phyloP scores from a whole-genome alignment of 257 asterid species.

The Rehmannia glutinosa region DNA sequence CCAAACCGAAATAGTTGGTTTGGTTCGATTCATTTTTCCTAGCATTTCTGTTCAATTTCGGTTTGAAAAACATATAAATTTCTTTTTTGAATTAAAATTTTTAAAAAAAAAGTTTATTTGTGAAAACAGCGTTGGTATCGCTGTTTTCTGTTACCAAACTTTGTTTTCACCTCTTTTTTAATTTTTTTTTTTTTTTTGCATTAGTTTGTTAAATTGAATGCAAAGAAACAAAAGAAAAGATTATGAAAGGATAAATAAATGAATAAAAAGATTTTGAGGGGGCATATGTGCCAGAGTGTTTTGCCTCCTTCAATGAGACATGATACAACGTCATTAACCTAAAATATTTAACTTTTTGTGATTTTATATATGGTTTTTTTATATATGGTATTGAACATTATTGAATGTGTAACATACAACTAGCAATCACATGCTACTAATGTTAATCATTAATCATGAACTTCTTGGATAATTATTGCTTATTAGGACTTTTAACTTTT shows the following conservation, averaged over 20 bases:
- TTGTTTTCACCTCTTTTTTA: too few species aligned
- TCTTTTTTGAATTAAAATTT: too few species aligned
- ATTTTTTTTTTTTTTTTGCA: background rate
- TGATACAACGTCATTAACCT: background rate
- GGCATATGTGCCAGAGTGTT: background rate
- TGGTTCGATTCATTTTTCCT: too few species aligned
- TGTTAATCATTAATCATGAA: background rate
- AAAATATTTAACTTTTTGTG: background rate
- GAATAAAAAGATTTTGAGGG: background rate
- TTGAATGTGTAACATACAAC: background rate
- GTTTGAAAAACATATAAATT: too few species aligned
- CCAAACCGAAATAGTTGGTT: too few species aligned
- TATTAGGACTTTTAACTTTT: background rate
- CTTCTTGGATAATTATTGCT: background rate
- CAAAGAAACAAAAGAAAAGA: background rate
- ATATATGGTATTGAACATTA: background rate
- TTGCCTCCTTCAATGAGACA: conserved; percentile 1
- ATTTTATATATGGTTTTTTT: background rate
- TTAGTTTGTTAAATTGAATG: background rate
- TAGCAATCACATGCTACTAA: conserved; percentile 6
- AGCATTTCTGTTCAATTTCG: too few species aligned
- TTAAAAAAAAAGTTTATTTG: too few species aligned
- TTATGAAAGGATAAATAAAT: background rate
- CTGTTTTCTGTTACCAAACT: too few species aligned
- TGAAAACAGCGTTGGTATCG: too few species aligned